Percentiles rank a stretch among this genome's conserved stretches.
phyloP scores from a whole-genome alignment of 2,329 filamentous ascomycete species.

The Tricladium varicosporioides region DNA sequence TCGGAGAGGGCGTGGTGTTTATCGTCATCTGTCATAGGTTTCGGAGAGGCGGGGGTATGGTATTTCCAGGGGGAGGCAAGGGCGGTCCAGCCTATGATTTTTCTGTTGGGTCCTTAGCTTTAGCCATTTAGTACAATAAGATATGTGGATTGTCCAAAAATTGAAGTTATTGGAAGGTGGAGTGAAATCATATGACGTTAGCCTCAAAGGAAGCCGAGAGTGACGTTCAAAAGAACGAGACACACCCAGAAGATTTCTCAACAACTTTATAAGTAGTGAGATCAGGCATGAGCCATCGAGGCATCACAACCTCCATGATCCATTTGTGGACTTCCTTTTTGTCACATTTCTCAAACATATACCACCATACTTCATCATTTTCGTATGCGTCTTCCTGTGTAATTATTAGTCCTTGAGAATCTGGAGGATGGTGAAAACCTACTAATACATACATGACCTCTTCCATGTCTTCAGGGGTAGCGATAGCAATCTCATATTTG shows the following conservation, averaged over 20 bases:
- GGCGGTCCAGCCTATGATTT: constrained; percentile 22
- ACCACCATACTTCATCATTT: constrained; percentile 19
- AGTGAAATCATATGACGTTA: neutral
- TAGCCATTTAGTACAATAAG: neutral
- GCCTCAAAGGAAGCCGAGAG: neutral
- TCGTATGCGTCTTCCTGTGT: constrained; percentile 10
- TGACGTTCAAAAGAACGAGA: neutral
- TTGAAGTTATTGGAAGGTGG: neutral
- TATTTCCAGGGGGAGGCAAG: constrained; percentile 23
- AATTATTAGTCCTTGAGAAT: too few relatives aligned
- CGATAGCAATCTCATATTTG: constrained; percentile 7
- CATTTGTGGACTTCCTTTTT: constrained; percentile 19
- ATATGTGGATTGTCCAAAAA: neutral
- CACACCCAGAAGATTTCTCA: constrained; percentile 19
- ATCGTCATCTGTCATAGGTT: constrained; percentile 16
- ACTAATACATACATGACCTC: constrained; percentile 17
- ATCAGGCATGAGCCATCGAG: constrained; percentile 24
- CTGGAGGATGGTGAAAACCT: too few relatives aligned
- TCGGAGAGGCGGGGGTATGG: neutral
- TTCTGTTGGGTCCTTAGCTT: constrained; percentile 11
- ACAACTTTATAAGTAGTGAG: constrained; percentile 19
- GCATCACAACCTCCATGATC: constrained; percentile 13
- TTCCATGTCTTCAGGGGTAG: constrained; percentile 13
- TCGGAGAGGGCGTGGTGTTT: constrained; percentile 7
- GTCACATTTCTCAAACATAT: constrained; percentile 11